Conservation (phyloP, 306 rosid species). For the Parietaria judaica region DNA sequence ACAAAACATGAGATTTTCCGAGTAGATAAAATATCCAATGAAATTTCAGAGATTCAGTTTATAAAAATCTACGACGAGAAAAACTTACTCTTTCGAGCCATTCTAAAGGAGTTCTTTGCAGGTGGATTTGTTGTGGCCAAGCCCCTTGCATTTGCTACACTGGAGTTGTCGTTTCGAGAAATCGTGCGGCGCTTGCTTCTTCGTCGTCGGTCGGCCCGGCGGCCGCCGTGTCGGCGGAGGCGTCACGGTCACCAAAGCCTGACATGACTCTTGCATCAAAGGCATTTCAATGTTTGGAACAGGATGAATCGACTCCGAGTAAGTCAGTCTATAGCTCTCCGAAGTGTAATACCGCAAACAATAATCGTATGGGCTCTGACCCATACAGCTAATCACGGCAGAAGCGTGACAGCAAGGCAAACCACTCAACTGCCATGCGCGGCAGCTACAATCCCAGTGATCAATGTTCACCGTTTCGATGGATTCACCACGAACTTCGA, state of each 20-base stretch:
- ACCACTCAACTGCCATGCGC: slow-evolving; percentile 77
- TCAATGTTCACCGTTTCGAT: slow-evolving; percentile 70
- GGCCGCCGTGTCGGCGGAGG: slow-evolving; percentile 97
- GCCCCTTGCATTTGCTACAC: slow-evolving; percentile 94
- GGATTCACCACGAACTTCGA: slow-evolving; percentile 76
- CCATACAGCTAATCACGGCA: slow-evolving; percentile 56
- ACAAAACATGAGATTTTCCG: no score
- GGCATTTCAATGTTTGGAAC: slow-evolving; percentile 38
- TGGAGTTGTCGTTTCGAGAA: slow-evolving; percentile 74
- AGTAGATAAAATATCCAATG: no score
- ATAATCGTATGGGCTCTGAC: slow-evolving; percentile 64
- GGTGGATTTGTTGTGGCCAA: slow-evolving; percentile 94
- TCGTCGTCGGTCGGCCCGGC: slow-evolving; percentile 81
- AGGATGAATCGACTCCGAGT: slow-evolving; percentile 63
- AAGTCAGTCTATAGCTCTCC: slow-evolving; percentile 71
- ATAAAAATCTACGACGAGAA: not conserved
- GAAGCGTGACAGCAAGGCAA: slow-evolving; percentile 85
- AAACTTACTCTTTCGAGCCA: slow-evolving; percentile 28
- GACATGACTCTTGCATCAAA: slow-evolving; percentile 37
- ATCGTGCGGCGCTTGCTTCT: slow-evolving; percentile 58
- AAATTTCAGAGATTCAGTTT: no score
- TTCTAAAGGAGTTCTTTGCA: slow-evolving; percentile 54
- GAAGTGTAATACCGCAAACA: slow-evolving; percentile 75
- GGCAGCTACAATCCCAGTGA: slow-evolving; percentile 86
- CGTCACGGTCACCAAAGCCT: slow-evolving; percentile 52